Evolutionary conservation across 495 filamentous ascomycete genomes (phyloP).

Genomic region (Bacidia rubella): DNA sequence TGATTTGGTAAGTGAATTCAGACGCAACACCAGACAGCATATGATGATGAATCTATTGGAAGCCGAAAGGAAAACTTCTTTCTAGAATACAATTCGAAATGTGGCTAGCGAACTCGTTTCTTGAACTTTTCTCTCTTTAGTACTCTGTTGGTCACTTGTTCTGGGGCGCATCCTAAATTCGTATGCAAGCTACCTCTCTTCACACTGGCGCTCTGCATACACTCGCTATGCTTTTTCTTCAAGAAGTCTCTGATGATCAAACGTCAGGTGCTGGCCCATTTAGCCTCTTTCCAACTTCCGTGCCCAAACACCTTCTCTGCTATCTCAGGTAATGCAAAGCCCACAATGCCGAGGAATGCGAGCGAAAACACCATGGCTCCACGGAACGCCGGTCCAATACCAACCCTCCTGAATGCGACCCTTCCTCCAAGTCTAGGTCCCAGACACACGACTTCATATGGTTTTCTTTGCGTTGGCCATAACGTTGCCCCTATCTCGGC

Average conservation of each 20-base stretch:
- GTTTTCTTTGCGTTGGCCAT: slow-evolving; percentile 16
- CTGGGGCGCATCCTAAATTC: background rate
- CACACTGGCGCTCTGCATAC: background rate
- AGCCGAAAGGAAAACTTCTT: slow-evolving; percentile 40
- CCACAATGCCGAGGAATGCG: slow-evolving; percentile 27
- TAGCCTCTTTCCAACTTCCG: slow-evolving; percentile 28
- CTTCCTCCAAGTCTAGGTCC: slow-evolving; percentile 15
- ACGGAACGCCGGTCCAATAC: slow-evolving; percentile 16
- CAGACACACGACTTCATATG: slow-evolving; percentile 13
- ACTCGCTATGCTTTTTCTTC: background rate
- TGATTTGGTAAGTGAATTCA: slow-evolving; percentile 23
- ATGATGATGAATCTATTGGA: slow-evolving; percentile 27
- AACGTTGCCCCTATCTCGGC: slow-evolving; percentile 27
- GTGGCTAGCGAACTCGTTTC: slow-evolving; percentile 19
- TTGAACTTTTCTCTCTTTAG: slow-evolving; percentile 5
- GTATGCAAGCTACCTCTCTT: background rate
- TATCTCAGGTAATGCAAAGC: slow-evolving; percentile 51
- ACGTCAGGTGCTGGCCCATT: slow-evolving; percentile 10
- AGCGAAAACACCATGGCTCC: slow-evolving; percentile 15
- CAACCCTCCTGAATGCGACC: slow-evolving; percentile 10
- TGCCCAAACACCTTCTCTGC: slow-evolving; percentile 60
- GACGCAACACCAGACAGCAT: slow-evolving; percentile 28
- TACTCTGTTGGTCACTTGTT: no score
- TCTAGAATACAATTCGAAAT: slow-evolving; percentile 39
- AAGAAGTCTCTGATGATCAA: slow-evolving; percentile 9